These are phyloP conservation scores for Vitis hybrid DNA, from an alignment of 177 flowering plant species.

Conservation along the genomic window DNA sequence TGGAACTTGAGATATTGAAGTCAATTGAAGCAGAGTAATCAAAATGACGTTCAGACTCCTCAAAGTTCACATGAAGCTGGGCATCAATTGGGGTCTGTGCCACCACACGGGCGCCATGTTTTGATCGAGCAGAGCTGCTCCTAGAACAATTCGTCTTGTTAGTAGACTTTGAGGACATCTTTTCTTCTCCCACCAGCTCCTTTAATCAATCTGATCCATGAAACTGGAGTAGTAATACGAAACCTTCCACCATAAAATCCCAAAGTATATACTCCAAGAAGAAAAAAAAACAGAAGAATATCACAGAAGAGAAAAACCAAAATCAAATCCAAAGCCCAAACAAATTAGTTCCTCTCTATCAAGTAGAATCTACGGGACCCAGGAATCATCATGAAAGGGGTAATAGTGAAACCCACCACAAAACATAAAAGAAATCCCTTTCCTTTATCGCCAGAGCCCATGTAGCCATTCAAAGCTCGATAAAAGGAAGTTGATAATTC, in stretches of 20 bases:
- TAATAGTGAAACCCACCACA: constrained; percentile 14
- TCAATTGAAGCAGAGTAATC: constrained; percentile 73
- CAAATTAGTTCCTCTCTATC: constrained; percentile 6
- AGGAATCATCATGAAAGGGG: constrained; percentile 18
- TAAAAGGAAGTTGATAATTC: constrained; percentile 4
- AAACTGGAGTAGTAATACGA: not conserved
- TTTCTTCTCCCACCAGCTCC: not conserved
- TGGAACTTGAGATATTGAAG: constrained; percentile 41
- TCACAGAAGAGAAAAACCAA: constrained; percentile 7
- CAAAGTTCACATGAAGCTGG: constrained; percentile 65
- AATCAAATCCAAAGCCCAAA: constrained; percentile 6
- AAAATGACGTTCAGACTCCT: constrained; percentile 49
- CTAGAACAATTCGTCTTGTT: constrained; percentile 51
- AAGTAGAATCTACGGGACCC: constrained; percentile 24
- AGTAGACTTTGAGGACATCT: constrained; percentile 63
- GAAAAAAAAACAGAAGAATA: not conserved
- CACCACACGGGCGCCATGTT: constrained; percentile 45
- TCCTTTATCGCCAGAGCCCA: not conserved
- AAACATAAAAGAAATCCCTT: constrained; percentile 1
- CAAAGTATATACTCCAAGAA: not conserved
- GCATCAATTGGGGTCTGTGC: constrained; percentile 82
- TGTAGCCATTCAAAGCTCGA: constrained; percentile 3
- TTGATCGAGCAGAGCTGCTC: constrained; percentile 61
- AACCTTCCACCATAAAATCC: constrained; percentile 1
- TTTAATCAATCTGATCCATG: constrained; percentile 11